Evolutionary conservation across 1,139 yeast genomes (phyloP).

Genomic region (Pichia norvegensis): DNA sequence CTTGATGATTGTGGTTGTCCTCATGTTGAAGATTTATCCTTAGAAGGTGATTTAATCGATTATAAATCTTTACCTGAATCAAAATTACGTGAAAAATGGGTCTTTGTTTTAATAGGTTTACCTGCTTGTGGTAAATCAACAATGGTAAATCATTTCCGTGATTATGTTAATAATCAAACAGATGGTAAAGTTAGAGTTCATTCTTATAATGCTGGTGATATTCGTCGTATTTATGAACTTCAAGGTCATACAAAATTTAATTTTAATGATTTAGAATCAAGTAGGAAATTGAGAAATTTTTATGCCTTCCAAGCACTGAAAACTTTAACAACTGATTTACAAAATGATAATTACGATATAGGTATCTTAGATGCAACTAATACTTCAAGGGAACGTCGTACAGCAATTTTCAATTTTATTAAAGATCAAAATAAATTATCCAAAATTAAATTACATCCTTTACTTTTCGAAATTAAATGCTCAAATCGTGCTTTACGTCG

Average conservation of each 20-base stretch:
- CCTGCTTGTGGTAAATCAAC: slow-evolving; percentile 73
- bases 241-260: slow-evolving; percentile 31
- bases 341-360: slow-evolving; percentile 40
- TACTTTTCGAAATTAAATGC: slow-evolving; percentile 41
- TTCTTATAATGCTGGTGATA: slow-evolving; percentile 50
- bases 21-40: background rate
- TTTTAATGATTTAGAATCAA: slow-evolving; percentile 37
- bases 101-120: slow-evolving; percentile 53
- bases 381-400: slow-evolving; percentile 43
- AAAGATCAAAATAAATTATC: slow-evolving; percentile 11
- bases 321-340: slow-evolving; percentile 40
- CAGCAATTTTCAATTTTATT: slow-evolving; percentile 18
- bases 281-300: slow-evolving; percentile 35
- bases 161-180: slow-evolving; percentile 30
- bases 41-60: background rate
- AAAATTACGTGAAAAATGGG: slow-evolving; percentile 28
- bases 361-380: slow-evolving; percentile 66
- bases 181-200: slow-evolving; percentile 30
- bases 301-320: slow-evolving; percentile 55
- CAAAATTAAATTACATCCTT: slow-evolving; percentile 19
- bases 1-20: slow-evolving; percentile 3
- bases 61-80: background rate
- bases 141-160: slow-evolving; percentile 43
- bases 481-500: slow-evolving; percentile 34
- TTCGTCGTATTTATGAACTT: slow-evolving; percentile 32